Percentiles rank a stretch among this genome's conserved stretches.
Conservation (phyloP, 805 yeast genomes). For the Metschnikowia similis region DNA sequence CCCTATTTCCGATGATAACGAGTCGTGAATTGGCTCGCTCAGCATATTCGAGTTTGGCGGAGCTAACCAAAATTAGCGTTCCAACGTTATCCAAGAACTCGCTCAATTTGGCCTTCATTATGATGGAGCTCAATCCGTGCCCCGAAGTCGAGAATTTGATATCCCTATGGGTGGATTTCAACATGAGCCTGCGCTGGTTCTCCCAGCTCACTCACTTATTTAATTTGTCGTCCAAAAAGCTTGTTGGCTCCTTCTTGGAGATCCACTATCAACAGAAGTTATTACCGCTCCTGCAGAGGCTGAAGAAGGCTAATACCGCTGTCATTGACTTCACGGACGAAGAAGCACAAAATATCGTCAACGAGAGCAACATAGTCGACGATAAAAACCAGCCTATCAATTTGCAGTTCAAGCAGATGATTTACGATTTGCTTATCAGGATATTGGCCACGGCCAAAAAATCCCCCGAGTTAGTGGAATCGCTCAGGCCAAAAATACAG, state of each 20-base stretch:
- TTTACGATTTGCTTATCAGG: conserved; percentile 44
- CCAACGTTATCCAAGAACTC: conserved; percentile 37
- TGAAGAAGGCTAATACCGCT: conserved; percentile 26
- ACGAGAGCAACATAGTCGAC: conserved; percentile 26
- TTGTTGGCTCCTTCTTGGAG: conserved; percentile 39
- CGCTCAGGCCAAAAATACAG: conserved; percentile 43
- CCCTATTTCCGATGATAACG: conserved; percentile 44
- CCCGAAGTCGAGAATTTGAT: conserved; percentile 43
- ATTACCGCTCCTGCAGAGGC: conserved; percentile 39
- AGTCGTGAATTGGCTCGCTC: conserved; percentile 36
- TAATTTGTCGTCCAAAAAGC: conserved; percentile 39
- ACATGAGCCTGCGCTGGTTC: conserved; percentile 53
- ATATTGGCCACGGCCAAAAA: conserved; percentile 37
- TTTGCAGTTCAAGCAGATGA: conserved; percentile 52
- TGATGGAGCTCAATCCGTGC: conserved; percentile 46
- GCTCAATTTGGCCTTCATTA: conserved; percentile 59
- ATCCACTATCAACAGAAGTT: conserved; percentile 36
- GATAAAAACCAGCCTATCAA: conserved; percentile 52
- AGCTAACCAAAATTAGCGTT: conserved; percentile 35
- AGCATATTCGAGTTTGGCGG: conserved; percentile 55
- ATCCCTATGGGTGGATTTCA: conserved; percentile 56
- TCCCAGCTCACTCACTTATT: conserved; percentile 48
- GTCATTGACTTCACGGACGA: conserved; percentile 35
- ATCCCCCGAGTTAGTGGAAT: conserved; percentile 36
- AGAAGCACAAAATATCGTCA: conserved; percentile 39